Evolutionary conservation across 371 early-diverging fungal species (phyloP).

Genomic region (Rhizopus arrhizus): DNA sequence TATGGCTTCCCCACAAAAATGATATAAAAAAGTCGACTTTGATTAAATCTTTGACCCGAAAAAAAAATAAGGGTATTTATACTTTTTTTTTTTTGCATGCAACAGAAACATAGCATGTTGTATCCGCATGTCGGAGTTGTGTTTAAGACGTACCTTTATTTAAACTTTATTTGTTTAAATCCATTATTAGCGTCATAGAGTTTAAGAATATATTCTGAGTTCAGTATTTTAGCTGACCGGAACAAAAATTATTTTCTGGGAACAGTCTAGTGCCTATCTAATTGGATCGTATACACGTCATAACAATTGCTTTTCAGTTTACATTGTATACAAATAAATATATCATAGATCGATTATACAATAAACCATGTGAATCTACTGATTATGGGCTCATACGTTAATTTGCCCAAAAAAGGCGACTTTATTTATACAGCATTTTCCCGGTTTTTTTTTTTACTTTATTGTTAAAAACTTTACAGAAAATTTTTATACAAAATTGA

Average conservation of each 20-base stretch:
- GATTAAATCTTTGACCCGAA: no score
- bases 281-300: conserved; percentile 1
- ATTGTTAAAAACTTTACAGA: background rate
- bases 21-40: background rate
- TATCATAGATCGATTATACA: no score
- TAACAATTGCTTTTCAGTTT: background rate
- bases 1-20: background rate
- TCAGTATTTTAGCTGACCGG: background rate
- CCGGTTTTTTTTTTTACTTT: conserved; percentile 1
- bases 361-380: no score
- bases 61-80: conserved; percentile 1
- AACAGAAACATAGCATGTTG: background rate
- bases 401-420: conserved; percentile 4
- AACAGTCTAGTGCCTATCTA: background rate
- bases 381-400: background rate
- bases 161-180: conserved; percentile 5
- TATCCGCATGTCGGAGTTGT: conserved; percentile 4
- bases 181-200: conserved; percentile 4
- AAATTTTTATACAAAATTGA: no score
- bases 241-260: conserved; percentile 1
- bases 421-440: background rate
- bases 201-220: background rate
- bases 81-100: background rate
- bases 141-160: conserved; percentile 8
- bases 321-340: no score